phyloP scores from a whole-genome alignment of 129 eudicot species.

The Apium graveolens region DNA sequence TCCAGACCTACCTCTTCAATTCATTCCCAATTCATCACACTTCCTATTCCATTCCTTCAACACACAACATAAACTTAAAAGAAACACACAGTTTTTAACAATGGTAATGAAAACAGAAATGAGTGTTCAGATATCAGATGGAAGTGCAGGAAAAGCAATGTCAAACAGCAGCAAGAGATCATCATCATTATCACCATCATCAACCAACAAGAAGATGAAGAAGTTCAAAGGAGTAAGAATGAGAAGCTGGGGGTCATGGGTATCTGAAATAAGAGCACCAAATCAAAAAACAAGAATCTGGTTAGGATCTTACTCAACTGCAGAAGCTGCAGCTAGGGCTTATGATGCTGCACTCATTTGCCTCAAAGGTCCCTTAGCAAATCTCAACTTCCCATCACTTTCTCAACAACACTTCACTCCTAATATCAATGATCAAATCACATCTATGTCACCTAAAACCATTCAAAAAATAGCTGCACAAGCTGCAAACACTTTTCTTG shows the following conservation, averaged over 20 bases:
- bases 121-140: background rate
- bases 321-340: conserved; percentile 94
- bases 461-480: conserved; percentile 80
- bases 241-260: conserved; percentile 99
- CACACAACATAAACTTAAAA: background rate
- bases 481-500: conserved; percentile 32
- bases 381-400: conserved; percentile 55
- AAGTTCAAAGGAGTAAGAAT: conserved; percentile 90
- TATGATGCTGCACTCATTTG: conserved; percentile 91
- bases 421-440: background rate
- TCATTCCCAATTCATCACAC: conserved; percentile 3
- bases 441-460: conserved; percentile 57
- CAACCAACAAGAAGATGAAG: conserved; percentile 21
- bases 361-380: conserved; percentile 74
- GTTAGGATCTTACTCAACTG: conserved; percentile 86
- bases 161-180: background rate
- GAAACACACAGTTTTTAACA: background rate
- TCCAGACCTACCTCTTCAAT: conserved; percentile 1
- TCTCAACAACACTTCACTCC: background rate
- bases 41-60: background rate
- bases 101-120: conserved; percentile 38
- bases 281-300: conserved; percentile 92
- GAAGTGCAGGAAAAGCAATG: background rate
- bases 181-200: conserved; percentile 2
- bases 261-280: conserved; percentile 85